Evolutionary conservation across 1,284 basidiomycete species (phyloP), one percentile per base, ranked within the genome.

Genomic region (Phellinidium pouzarii): DNA sequence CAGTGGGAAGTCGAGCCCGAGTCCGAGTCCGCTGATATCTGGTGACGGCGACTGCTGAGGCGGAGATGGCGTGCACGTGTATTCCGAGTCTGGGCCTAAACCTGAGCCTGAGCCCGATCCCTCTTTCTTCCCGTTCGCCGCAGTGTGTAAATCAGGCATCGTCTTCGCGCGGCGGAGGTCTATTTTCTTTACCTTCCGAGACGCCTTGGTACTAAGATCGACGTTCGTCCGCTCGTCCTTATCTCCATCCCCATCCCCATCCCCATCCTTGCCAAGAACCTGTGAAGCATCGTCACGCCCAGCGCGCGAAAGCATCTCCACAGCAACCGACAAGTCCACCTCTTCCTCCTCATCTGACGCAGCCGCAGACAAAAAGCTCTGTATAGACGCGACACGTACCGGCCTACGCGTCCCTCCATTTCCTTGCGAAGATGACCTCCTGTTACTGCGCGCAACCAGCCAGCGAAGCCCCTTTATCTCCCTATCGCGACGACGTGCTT

Each of bases 391-490:
- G 17, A 52, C 40, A n/a, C 50, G 54, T 9, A 48, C 44, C 12
- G 42, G 34, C 20, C 31, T 34, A 4, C 34, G 45, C n/a, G 43
- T 22, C 14, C 27, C 29, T 29, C 50, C 19, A 2, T 43, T 47
- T 31, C 36, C 54, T 31, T 49, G 31, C 22, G 44, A 44, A 29
- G 27, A n/a, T n/a, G n/a, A 29, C n/a, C 22, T 52, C 23, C 34
- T 25, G 25, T 31, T 47, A 12, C 23, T 48, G 25, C 31, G 34
- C 8, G 27, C 38, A 44, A 77, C 68, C 17, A 77, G 68, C 71
- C 72, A 77, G 29, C 71, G 67, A 37, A 77, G 63, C 17, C 76
- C 76, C 49, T 71, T 70, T 44, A 78, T 71, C 61, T 77, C 76
- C 52, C 68, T 62, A 58, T 69, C 74, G 58, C 71, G 69, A 59